Percentiles rank a stretch among this genome's conserved stretches.
These are phyloP conservation scores for Thelephora terrestris DNA, from an alignment of 1,284 basidiomycete species.

Conservation along the genomic window DNA sequence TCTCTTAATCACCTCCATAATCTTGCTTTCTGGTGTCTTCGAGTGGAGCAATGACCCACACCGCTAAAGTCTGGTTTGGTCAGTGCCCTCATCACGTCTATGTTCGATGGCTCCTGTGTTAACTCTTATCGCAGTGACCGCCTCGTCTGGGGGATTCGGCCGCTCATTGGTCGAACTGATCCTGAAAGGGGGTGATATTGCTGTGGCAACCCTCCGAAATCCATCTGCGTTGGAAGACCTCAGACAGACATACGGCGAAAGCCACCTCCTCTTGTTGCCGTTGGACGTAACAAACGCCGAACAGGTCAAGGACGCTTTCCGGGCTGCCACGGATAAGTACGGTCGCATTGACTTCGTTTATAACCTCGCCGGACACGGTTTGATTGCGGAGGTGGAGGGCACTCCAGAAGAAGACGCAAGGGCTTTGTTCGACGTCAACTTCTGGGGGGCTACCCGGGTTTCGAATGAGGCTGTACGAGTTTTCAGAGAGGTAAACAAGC, in stretches of 20 bases:
- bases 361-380: background rate
- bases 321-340: constrained; percentile 22
- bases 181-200: constrained; percentile 6
- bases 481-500: constrained; percentile 29
- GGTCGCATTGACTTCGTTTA: constrained; percentile 14
- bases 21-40: no score
- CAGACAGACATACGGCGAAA: background rate
- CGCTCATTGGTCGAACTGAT: constrained; percentile 1
- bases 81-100: background rate
- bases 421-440: constrained; percentile 25
- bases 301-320: constrained; percentile 26
- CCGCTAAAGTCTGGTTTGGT: background rate
- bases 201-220: constrained; percentile 7
- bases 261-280: constrained; percentile 25
- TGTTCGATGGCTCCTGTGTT: background rate
- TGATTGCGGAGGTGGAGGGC: constrained; percentile 21
- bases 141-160: constrained; percentile 7
- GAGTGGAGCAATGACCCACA: no score
- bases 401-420: constrained; percentile 22
- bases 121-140: constrained; percentile 2
- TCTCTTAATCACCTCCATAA: no score
- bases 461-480: constrained; percentile 23
- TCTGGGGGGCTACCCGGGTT: constrained; percentile 28
- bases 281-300: constrained; percentile 28
- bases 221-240: constrained; percentile 4